Evolutionary conservation across 805 yeast species (phyloP).

Genomic region (Candida cerambycidarum): DNA sequence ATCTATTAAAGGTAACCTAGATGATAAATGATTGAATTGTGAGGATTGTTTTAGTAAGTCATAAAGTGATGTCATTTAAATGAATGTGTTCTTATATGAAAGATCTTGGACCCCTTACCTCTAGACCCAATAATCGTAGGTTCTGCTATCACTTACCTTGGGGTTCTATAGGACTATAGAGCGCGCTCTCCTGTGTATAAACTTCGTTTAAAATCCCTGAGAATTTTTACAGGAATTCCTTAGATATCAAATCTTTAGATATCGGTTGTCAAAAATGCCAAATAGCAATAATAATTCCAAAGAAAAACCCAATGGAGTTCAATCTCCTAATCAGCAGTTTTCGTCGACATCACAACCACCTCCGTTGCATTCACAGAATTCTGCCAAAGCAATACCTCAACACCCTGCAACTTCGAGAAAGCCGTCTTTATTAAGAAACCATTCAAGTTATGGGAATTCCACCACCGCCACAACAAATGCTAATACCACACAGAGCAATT

Average conservation of each 20-base stretch:
- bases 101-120: too few species aligned
- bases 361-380: neutral
- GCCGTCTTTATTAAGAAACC: constrained; percentile 17
- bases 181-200: neutral
- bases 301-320: constrained; percentile 7
- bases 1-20: constrained; percentile 1
- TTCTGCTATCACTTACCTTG: too few species aligned
- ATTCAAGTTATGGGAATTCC: constrained; percentile 12
- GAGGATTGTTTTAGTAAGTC: neutral
- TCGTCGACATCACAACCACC: neutral
- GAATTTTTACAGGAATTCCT: constrained; percentile 3
- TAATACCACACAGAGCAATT: neutral
- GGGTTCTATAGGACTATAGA: too few species aligned
- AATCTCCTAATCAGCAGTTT: constrained; percentile 6
- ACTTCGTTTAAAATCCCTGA: constrained; percentile 1
- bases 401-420: constrained; percentile 14
- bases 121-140: too few species aligned
- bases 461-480: neutral
- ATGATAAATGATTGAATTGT: neutral
- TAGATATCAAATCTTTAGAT: neutral
- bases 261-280: neutral
- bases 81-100: too few species aligned
- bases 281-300: constrained; percentile 7
- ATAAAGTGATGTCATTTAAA: constrained; percentile 1
- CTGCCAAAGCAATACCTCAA: constrained; percentile 8